Conservation (phyloP, 2,329 filamentous ascomycete genomes). For the Xylariales sp. region DNA sequence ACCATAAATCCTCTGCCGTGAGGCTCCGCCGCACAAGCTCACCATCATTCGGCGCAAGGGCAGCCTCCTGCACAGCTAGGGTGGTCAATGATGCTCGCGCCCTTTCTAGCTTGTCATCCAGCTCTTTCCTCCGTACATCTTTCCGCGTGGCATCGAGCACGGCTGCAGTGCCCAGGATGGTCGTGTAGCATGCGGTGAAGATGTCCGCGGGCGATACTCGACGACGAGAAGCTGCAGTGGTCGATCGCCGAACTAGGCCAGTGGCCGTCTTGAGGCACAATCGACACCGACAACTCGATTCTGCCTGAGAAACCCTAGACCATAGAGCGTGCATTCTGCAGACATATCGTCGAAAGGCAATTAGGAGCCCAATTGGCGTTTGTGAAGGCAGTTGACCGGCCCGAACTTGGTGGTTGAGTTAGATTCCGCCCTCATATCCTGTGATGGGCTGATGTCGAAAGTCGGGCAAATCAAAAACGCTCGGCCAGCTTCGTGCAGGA, state of each 20-base stretch:
- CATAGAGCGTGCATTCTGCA: constrained; percentile 62
- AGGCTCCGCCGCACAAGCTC: too few relatives aligned
- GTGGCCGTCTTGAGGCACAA: constrained; percentile 51
- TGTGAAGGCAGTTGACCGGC: constrained; percentile 3
- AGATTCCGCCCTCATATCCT: too few relatives aligned
- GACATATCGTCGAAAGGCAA: constrained; percentile 20
- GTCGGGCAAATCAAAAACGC: too few relatives aligned
- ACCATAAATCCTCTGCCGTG: too few relatives aligned
- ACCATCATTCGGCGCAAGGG: constrained; percentile 3
- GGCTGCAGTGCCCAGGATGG: constrained; percentile 61
- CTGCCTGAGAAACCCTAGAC: constrained; percentile 61
- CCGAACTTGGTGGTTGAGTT: not conserved
- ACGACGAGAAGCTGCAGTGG: constrained; percentile 44
- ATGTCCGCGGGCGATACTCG: constrained; percentile 48
- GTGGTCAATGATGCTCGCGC: constrained; percentile 42
- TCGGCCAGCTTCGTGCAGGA: too few relatives aligned
- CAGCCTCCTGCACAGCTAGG: constrained; percentile 27
- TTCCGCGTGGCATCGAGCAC: constrained; percentile 59
- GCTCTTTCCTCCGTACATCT: constrained; percentile 50
- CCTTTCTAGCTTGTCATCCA: constrained; percentile 57
- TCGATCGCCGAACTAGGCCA: constrained; percentile 44
- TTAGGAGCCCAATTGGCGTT: constrained; percentile 11
- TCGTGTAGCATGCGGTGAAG: constrained; percentile 64
- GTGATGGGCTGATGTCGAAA: too few relatives aligned
- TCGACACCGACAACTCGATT: constrained; percentile 56